Base-by-base conservation (phyloP, 108 stramenopile genomes). In the Craspedostauros australis region DNA sequence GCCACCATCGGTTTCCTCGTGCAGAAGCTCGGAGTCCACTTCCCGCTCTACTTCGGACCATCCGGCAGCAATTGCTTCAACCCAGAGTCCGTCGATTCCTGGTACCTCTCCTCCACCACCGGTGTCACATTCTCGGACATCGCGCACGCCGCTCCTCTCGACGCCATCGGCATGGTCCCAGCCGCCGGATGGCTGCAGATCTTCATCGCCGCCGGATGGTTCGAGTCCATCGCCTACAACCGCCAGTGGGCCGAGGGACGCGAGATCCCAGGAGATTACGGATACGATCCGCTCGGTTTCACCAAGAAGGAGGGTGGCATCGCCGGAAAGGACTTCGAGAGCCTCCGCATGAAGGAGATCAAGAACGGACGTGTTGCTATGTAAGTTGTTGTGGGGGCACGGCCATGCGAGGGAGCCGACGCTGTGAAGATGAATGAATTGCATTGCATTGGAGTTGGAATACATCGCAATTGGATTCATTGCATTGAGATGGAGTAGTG, bases 251-350 rank as follows among this genome's bases (percentile, higher is more conserved):
- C 42, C 29, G 63, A 79, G 31, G 73, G 62, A 41, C 59, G 62
- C 22, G 63, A 52, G 27, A 64, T 85, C 50, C 83, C 83, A 15
- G 80, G 80, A 55, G 69, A 81, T 60, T 86, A 74, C 44, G 84
- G 80, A 50, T 86, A 82, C 57, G 84, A 86, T 64, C 84, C 84
- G 50, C 80, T 86, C 59, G 84, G 84, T 29, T 81, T 81, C 75
- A 81, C 84, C 47, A 81, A 86, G 66, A 62, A 73, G 43, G 68
- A 68, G 19, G 80, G 74, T 39, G 77, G 75, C 14, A 72, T 73
- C 63, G 74, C 68, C 12, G 50, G 63, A 38, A 60, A 70, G 38
- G 71, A 86, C 41, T 56, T 86, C 34, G 79, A 72, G 26, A 68
- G 50, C 38, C 75, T 82, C 47, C 71, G 84, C n/a, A 62, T 82